Conservation (phyloP, 768 basidiomycete species). For the Jaapia argillacea region DNA sequence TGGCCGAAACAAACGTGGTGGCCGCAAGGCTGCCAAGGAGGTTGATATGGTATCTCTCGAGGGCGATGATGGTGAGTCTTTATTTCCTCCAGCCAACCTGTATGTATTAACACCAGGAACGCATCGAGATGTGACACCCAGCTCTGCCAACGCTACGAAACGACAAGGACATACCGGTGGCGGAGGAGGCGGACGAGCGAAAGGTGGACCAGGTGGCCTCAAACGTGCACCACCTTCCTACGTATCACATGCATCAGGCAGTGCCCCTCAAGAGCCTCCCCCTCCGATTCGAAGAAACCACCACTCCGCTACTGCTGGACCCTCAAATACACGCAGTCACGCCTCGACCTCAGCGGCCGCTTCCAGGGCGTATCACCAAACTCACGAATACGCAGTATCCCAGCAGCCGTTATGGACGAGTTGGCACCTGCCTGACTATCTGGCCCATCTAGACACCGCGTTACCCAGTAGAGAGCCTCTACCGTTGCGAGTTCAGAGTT, state of each 20-base stretch:
- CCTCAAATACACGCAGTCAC: slow-evolving; percentile 1
- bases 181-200: too few relatives aligned
- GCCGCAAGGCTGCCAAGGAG: slow-evolving; percentile 18
- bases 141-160: neutral
- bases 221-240: neutral
- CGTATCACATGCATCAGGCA: too few relatives aligned
- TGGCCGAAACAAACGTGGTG: slow-evolving; percentile 19
- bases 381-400: slow-evolving; percentile 70
- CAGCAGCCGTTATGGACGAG: slow-evolving; percentile 74
- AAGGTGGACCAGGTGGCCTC: neutral
- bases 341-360: slow-evolving; percentile 13
- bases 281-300: too few relatives aligned
- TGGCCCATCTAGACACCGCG: slow-evolving; percentile 77
- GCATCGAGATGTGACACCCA: too few relatives aligned
- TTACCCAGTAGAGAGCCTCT: slow-evolving; percentile 69
- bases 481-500: slow-evolving; percentile 59
- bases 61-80: neutral
- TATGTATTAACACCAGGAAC: too few relatives aligned
- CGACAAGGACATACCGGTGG: slow-evolving; percentile 23
- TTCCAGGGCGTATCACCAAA: slow-evolving; percentile 40
- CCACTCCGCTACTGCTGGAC: too few relatives aligned
- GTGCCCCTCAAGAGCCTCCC: too few relatives aligned
- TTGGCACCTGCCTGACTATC: slow-evolving; percentile 91
- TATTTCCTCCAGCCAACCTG: too few relatives aligned
- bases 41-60: slow-evolving; percentile 14